Evolutionary conservation across 371 early-diverging fungal genomes (phyloP), one percentile per base, ranked within the genome.

Genomic region (Saksenaea vasiformis): DNA sequence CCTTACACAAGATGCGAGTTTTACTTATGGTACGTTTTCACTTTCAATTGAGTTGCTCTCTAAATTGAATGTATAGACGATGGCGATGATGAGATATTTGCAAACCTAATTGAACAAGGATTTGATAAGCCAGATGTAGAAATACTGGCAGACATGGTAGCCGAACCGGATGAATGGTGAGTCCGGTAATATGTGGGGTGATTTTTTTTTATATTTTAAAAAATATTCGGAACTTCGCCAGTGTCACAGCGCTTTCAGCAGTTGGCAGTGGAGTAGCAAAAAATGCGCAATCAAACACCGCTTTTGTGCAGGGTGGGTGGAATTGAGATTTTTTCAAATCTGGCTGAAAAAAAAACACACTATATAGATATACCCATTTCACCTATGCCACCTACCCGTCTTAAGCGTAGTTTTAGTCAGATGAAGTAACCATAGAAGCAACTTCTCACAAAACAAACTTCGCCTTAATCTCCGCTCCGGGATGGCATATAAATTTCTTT

Each of bases 261-360:
- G 24, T 22, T n/a, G 51, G 51, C 39, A 19, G 31, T 31, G 51
- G 51, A 22, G 51, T 47, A 47, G 51, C 51, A 47, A 47, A 47
- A 47, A 47, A 47, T 47, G 51, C 51, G 51, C 51, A 47, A 47
- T 47, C 51, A 47, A 47, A 47, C 51, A 22, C 51, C 51, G 51
- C 51, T 47, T 10, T 47, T 19, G n/a, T 19, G 3, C 10, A 47
- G 9, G 22, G 22, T 47, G 51, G 51, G 51, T 22, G 51, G 24
- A 22, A 47, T 47, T 10, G 51, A 47, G 51, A 47, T 47, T 17
- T 47, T 22, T n/a, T n/a, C n/a, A n/a, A 17, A 22, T 19, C 10
- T 22, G 5, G 44, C n/a, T n/a, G 44, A 3, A 14, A 15, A 44
- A 47, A 47, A n/a, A 10, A 10, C 22, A n/a, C 19, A 47, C n/a